These are phyloP conservation scores for Raphanus sativus DNA, from an alignment of 345 rosid species.

Conservation along the genomic window DNA sequence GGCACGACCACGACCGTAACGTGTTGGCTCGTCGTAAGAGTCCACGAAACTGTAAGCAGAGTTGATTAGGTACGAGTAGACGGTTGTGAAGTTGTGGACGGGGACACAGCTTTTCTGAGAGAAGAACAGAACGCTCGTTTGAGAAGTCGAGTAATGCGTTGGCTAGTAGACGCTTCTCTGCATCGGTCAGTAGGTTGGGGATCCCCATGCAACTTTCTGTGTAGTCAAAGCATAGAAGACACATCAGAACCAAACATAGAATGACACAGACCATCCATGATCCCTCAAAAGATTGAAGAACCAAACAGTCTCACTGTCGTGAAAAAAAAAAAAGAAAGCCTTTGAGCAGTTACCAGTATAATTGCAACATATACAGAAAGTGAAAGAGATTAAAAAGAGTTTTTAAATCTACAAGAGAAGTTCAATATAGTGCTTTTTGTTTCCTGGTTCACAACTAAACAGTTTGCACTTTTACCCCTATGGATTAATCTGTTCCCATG, in stretches of 20 bases:
- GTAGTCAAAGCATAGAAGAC: neutral
- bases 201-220: slow-evolving; percentile 86
- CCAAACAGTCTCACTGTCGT: no score
- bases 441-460: no score
- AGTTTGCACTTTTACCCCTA: no score
- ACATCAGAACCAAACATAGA: slow-evolving; percentile 12
- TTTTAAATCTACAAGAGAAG: no score
- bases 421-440: no score
- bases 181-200: slow-evolving; percentile 58
- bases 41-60: slow-evolving; percentile 80
- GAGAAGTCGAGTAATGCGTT: slow-evolving; percentile 83
- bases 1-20: slow-evolving; percentile 88
- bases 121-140: slow-evolving; percentile 84
- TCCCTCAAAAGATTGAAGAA: no score
- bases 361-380: no score
- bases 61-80: slow-evolving; percentile 68
- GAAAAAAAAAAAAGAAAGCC: no score
- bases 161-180: slow-evolving; percentile 87
- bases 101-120: slow-evolving; percentile 96
- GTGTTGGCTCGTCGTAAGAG: slow-evolving; percentile 78
- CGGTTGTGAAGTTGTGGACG: slow-evolving; percentile 67
- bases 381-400: no score
- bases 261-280: no score
- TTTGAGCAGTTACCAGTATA: no score
- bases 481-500: no score